These are phyloP conservation scores for Populus simonii DNA, from an alignment of 345 rosid species.

Conservation along the genomic window DNA sequence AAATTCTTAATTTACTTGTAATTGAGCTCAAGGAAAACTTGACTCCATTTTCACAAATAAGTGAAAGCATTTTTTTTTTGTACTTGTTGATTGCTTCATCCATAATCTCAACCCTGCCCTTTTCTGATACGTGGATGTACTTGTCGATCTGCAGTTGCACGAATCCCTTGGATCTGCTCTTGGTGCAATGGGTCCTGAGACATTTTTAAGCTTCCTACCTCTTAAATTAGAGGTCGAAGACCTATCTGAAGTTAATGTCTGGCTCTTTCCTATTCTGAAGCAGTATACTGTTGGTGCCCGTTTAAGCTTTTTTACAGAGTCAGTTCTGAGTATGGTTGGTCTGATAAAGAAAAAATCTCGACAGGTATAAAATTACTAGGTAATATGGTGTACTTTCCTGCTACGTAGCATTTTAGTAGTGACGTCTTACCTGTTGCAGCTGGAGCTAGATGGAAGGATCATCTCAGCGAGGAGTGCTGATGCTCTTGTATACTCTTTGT, in stretches of 20 bases:
- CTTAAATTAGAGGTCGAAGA: constrained; percentile 75
- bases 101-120: not conserved
- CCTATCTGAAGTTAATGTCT: constrained; percentile 76
- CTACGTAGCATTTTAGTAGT: constrained; percentile 12
- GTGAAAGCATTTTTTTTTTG: not conserved
- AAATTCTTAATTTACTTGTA: not conserved
- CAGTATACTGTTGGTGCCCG: constrained; percentile 80
- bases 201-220: constrained; percentile 63
- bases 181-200: constrained; percentile 92
- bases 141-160: constrained; percentile 57
- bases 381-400: not conserved
- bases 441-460: constrained; percentile 64
- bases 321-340: constrained; percentile 50
- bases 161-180: constrained; percentile 91
- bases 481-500: constrained; percentile 68
- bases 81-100: not conserved
- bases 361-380: constrained; percentile 38
- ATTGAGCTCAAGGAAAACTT: not conserved
- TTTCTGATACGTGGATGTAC: constrained; percentile 16
- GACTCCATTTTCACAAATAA: not conserved
- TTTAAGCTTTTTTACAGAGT: constrained; percentile 65
- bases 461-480: constrained; percentile 61
- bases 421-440: constrained; percentile 46
- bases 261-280: constrained; percentile 95
- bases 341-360: constrained; percentile 54